Base-by-base conservation (phyloP, 306 rosid species). In the Lagenaria siceraria region DNA sequence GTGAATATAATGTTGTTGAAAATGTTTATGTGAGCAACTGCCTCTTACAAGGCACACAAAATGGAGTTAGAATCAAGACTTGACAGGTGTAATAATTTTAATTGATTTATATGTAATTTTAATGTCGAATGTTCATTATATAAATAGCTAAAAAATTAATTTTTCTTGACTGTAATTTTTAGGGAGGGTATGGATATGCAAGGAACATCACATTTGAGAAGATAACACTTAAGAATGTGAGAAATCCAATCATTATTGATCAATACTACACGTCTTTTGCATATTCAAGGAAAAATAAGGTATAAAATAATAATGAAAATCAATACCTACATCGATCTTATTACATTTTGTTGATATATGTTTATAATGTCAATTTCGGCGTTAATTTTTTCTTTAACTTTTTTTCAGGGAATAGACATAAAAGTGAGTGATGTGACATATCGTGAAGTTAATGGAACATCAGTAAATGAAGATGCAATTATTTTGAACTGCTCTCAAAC, bases 41-140 rank as follows among this genome's bases (percentile, higher is more conserved):
- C 62, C 83, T 79, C 1, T 49, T 91, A 54, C 81, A 74, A 0
- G 80, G 84, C 69, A 89, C 96, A 4, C 61, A 80, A 70, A 80
- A 86, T 69, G 96, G 88, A 78, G 91, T 84, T 40, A 86, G 96
- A 58, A 89, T 91, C 76, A 91, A 91, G 84, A 89, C 93, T 65
- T 83, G 85, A 83, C 86, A 88, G 91, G 91, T 90, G 13, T 43
- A 9, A 43, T 43, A 9, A 1, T 8, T 10, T 43, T 43, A 10
- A 43, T 43, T 43, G 10, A 43, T 10, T 10, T 43, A 48, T 13
- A 48, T 2, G 3, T 29, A 4, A 29, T 29, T n/a, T n/a, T 13
- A 48, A 13, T 48, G 13, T 43, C 8, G 10, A 13, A 48, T 48
- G 5, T 48, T 12, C 13, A 10, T 43, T 43, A 43, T 43, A 56